Evolutionary conservation across 164 flowering plant genomes (phyloP), one percentile per base, ranked within the genome.

Genomic region (Annona squamosa): DNA sequence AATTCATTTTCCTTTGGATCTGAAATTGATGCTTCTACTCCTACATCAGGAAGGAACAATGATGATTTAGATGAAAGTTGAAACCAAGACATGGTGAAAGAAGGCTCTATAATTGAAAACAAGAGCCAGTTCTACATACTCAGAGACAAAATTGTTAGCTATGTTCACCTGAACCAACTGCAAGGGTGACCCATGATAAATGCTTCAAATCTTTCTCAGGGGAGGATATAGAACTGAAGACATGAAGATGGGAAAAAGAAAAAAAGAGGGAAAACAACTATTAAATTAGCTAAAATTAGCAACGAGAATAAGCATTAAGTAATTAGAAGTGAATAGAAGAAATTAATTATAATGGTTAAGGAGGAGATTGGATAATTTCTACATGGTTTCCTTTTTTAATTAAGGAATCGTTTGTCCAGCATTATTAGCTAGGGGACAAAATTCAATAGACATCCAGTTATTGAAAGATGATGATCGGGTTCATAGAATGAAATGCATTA

Each of bases 1-100:
- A 84, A 26, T 41, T 68, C 76, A 76, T 79, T 74, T 12, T 74
- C 90, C 70, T 81, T 71, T 48, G 79, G 48, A 71, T 83, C 84
- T 42, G 83, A 52, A 71, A 83, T 78, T 43, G 92, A 81, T 75
- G 88, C 84, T 83, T 89, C 89, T 42, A 86, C 63, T 68, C 91
- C 97, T 91, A 77, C 65, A 68, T 68, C 48, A 65, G 3, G 48
- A 4, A 19, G 19, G 13, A n/a, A 41, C 17, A 57, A 5, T 19
- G n/a, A 41, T 37, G 48, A 48, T 37, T 63, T 59, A 66, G 46
- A 5, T 13, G 68, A 43, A 41, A 10, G 42, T 4, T 5, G 7
- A 66, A 66, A 57, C 67, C 12, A 43, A 70, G 26, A 10, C 10
- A 4, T 56, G 17, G 46, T 64, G 0, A n/a, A 48, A 18, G 46